phyloP scores from a whole-genome alignment of 192 early-diverging fungal species.

The Linderina pennispora region DNA sequence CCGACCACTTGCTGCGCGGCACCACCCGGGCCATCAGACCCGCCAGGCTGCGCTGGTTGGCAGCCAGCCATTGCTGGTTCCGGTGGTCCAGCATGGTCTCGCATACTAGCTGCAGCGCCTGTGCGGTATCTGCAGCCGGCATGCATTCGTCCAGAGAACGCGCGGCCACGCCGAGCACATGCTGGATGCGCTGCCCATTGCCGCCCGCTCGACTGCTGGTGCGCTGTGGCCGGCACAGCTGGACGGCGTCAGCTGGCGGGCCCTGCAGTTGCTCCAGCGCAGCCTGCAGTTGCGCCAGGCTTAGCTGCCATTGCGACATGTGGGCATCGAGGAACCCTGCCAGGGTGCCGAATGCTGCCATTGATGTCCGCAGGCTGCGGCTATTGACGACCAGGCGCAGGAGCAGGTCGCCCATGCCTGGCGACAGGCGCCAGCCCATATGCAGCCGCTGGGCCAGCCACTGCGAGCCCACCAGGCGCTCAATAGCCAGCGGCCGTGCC shows the following conservation, averaged over 20 bases:
- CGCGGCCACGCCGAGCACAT: conserved; percentile 13
- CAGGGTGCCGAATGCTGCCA: conserved; percentile 8
- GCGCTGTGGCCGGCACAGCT: not conserved
- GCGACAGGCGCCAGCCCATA: conserved; percentile 23
- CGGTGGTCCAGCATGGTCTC: conserved; percentile 12
- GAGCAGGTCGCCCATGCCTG: conserved; percentile 12
- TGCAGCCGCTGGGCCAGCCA: conserved; percentile 10
- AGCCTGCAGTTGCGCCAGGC: not conserved
- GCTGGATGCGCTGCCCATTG: conserved; percentile 9
- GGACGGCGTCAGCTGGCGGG: not conserved
- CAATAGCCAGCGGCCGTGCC: too few relatives aligned
- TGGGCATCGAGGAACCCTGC: conserved; percentile 9
- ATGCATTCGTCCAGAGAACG: conserved; percentile 4
- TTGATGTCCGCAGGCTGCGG: not conserved
- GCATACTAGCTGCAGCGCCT: conserved; percentile 1
- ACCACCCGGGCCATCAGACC: conserved; percentile 5
- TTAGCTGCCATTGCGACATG: conserved; percentile 12
- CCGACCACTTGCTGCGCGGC: conserved; percentile 23
- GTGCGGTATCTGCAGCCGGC: conserved; percentile 10
- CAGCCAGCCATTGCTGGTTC: conserved; percentile 2
- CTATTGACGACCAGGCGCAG: conserved; percentile 6
- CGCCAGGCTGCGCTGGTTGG: conserved; percentile 20
- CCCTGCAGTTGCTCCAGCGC: conserved; percentile 15
- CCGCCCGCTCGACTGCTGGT: not conserved
- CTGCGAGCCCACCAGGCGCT: conserved; percentile 3